Conservation (phyloP, 768 basidiomycete genomes). For the Gelatoporia subvermispora region DNA sequence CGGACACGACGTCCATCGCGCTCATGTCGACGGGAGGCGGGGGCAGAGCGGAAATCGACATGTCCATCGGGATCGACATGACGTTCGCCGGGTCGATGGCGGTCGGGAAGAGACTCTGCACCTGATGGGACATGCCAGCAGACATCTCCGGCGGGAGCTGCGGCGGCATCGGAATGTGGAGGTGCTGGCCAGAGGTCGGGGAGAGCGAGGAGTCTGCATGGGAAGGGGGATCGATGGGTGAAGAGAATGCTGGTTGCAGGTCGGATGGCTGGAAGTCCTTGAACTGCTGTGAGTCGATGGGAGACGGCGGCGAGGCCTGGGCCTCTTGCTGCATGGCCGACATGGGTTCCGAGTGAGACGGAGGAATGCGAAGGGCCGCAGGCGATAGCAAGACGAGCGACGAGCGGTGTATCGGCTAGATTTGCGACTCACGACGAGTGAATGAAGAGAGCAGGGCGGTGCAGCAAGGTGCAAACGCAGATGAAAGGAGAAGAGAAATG, state of each 20-base stretch:
- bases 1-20: constrained; percentile 20
- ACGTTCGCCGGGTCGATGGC: constrained; percentile 17
- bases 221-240: constrained; percentile 10
- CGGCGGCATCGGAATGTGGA: constrained; percentile 13
- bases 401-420: constrained; percentile 11
- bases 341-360: constrained; percentile 8
- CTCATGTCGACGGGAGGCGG: constrained; percentile 10
- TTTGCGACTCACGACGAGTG: too few relatives aligned
- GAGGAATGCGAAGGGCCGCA: constrained; percentile 11
- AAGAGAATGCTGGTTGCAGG: constrained; percentile 11
- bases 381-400: background rate
- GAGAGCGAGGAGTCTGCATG: constrained; percentile 18
- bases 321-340: constrained; percentile 18
- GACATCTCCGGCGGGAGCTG: too few relatives aligned
- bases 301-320: constrained; percentile 10
- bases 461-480: too few relatives aligned
- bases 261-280: constrained; percentile 16
- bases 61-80: constrained; percentile 15
- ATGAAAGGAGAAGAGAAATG: background rate
- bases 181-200: constrained; percentile 14
- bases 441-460: too few relatives aligned
- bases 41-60: constrained; percentile 16
- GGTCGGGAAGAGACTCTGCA: constrained; percentile 14
- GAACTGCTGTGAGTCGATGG: constrained; percentile 20
- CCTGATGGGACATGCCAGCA: too few relatives aligned